Percentiles rank a stretch among this genome's conserved stretches.
These are phyloP conservation scores for Fusarium liriodendri DNA, from an alignment of 2,329 filamentous ascomycete genomes.

Conservation along the genomic window DNA sequence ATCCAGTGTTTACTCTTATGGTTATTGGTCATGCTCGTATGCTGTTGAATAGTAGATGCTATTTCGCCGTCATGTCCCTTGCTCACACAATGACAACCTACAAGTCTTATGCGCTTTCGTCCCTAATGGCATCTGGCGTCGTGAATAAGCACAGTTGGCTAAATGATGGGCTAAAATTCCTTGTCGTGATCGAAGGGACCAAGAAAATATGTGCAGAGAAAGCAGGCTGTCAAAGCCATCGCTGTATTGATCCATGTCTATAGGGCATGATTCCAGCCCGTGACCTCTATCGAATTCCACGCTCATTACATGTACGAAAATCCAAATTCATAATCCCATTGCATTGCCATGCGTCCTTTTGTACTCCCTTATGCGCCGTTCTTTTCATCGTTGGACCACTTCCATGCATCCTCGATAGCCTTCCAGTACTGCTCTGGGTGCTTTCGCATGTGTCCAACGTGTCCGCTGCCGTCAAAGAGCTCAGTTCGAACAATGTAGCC, in stretches of 20 bases:
- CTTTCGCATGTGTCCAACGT: conserved; percentile 71
- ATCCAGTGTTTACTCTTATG: not conserved
- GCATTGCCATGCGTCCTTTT: not conserved
- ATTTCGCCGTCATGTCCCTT: not conserved
- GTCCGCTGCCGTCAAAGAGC: conserved; percentile 67
- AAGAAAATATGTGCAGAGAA: not conserved
- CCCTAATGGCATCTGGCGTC: not conserved
- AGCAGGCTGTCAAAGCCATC: not conserved
- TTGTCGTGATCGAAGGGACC: not conserved
- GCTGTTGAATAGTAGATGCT: not conserved
- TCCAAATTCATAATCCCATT: conserved; percentile 6
- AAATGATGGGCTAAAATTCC: not conserved
- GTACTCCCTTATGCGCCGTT: not conserved
- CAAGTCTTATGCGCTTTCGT: not conserved
- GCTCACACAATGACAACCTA: not conserved
- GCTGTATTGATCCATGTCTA: not conserved
- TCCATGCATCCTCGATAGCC: conserved; percentile 50
- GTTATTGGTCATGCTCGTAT: not conserved
- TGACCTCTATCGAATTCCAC: not conserved
- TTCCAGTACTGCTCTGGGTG: conserved; percentile 70
- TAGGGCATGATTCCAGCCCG: not conserved
- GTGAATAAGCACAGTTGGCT: not conserved
- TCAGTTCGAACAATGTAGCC: conserved; percentile 64
- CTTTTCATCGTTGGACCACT: conserved; percentile 24
- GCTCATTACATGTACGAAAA: not conserved